Base-by-base conservation (phyloP, 352 stramenopile species). In the Phytophthora multivora region DNA sequence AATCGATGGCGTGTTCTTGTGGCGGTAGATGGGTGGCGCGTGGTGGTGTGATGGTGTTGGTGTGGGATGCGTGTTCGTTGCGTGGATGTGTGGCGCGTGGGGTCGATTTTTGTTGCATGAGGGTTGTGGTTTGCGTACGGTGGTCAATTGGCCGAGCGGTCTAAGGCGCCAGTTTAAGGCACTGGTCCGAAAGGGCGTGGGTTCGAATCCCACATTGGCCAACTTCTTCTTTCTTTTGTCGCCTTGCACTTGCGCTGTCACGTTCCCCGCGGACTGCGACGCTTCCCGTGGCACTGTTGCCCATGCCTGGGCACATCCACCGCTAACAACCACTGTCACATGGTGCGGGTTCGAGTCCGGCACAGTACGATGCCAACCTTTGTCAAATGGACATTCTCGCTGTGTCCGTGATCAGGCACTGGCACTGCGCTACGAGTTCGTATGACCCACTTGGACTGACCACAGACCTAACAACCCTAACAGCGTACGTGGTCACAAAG, bases 161-260 rank as follows among this genome's bases (percentile, higher is more conserved):
- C 45, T 36, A 51, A 49, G 45, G 45, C 45, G 45, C 45, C 45
- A 51, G 45, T 51, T 51, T 51, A 51, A 51, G 45, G 45, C 45
- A 51, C 45, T 51, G 45, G 45, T 51, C 45, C 43, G 23, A 56
- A 41, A 51, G 25, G 46, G 46, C 46, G 45, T 63, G 54, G 38
- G 45, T 55, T 63, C 46, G 54, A 51, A 50, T 59, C 51, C 38
- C 41, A 49, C 51, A 59, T 59, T 51, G 28, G 51, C 21, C 31
- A 62, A 50, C 39, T 28, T 53, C 47, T 54, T 54, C 47, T 54
- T 54, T 30, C 47, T 54, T 45, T 54, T 21, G 8, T 25, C 28
- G n/a, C 26, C 4, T 9, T 53, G 25, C 28, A 41, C 56, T 3
- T 18, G 15, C 9, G 16, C 9, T 46, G 23, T 10, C 4, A 16